Evolutionary conservation across 345 rosid genomes (phyloP).

Genomic region (Citrus sp.): DNA sequence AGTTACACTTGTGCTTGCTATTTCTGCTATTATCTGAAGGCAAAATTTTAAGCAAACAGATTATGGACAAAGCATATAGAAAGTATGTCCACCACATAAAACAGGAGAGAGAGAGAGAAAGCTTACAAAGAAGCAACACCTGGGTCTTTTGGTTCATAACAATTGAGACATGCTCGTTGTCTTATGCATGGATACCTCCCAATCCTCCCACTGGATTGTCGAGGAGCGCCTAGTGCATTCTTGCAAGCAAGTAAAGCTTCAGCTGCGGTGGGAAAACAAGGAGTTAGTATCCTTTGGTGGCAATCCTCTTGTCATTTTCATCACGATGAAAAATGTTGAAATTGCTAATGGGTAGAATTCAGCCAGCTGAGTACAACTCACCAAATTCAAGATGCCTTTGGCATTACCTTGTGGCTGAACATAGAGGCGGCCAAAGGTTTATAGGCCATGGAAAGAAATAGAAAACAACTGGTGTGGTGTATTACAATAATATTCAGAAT

Average conservation of each 20-base stretch:
- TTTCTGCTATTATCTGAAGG: background rate
- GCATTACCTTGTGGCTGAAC: background rate
- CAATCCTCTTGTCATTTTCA: background rate
- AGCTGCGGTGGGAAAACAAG: conserved; percentile 21
- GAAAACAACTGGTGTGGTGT: background rate
- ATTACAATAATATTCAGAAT: too few relatives aligned
- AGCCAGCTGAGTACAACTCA: background rate
- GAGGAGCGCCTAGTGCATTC: conserved; percentile 17
- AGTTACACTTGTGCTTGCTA: background rate
- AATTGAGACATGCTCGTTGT: conserved; percentile 24
- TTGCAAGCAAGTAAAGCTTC: conserved; percentile 32
- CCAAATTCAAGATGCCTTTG: background rate
- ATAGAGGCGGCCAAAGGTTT: background rate
- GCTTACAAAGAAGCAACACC: conserved; percentile 37
- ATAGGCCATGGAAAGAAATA: background rate
- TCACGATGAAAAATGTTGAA: background rate
- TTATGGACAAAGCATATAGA: background rate
- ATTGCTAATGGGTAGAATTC: background rate
- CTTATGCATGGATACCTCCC: conserved; percentile 29
- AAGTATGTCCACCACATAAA: background rate
- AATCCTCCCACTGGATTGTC: conserved; percentile 12
- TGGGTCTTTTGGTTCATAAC: conserved; percentile 14
- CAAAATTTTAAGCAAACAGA: background rate
- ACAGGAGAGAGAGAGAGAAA: background rate
- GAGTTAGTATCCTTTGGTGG: background rate